These are phyloP conservation scores for Boletus speciosus DNA, from an alignment of 768 basidiomycete species.

Conservation along the genomic window DNA sequence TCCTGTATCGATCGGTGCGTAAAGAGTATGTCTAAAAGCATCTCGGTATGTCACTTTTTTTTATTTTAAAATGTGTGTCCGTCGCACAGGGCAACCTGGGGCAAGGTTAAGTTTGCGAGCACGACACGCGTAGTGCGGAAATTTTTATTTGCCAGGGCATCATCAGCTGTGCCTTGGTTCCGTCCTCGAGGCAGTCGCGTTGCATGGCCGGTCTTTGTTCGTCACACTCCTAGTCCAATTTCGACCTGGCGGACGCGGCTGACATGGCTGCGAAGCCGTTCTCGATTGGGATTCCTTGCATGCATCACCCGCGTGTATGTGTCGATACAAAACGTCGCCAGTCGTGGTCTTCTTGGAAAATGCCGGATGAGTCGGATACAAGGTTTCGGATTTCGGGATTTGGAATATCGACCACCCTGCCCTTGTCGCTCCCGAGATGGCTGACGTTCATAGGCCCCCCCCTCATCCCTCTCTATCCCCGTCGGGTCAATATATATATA, in stretches of 20 bases:
- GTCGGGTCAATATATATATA: conserved; percentile 4
- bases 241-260: conserved; percentile 14
- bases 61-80: neutral
- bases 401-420: neutral
- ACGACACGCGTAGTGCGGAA: conserved; percentile 26
- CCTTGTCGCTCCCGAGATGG: conserved; percentile 27
- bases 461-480: conserved; percentile 14
- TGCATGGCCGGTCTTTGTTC: conserved; percentile 18
- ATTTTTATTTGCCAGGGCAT: conserved; percentile 24
- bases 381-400: conserved; percentile 6
- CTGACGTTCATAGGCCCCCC: conserved; percentile 6
- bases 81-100: conserved; percentile 17
- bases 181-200: conserved; percentile 36
- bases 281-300: conserved; percentile 13
- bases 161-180: conserved; percentile 24
- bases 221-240: conserved; percentile 15
- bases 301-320: conserved; percentile 6
- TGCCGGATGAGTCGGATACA: conserved; percentile 11
- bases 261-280: conserved; percentile 8
- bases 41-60: conserved; percentile 12
- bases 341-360: conserved; percentile 10
- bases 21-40: conserved; percentile 13
- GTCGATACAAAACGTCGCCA: neutral
- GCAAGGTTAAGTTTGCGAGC: conserved; percentile 33
- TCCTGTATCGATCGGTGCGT: conserved; percentile 12